Conservation (phyloP, 345 rosid species). For the Durio zibethinus region DNA sequence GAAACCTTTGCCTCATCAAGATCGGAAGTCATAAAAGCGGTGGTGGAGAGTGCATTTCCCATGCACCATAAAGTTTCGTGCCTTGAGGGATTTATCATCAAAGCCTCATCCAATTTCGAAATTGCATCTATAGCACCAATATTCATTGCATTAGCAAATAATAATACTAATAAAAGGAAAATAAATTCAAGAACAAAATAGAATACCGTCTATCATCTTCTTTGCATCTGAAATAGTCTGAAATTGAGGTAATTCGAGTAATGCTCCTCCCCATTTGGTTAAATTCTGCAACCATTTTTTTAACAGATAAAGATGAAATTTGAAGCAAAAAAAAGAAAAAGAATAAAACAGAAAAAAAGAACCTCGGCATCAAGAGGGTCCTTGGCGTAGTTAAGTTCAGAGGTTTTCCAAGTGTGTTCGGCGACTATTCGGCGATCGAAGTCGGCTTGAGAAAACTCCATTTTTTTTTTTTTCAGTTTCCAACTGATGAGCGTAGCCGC, state of each 20-base stretch:
- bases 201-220: constrained; percentile 10
- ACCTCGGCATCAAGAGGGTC: constrained; percentile 71
- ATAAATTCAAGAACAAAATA: neutral
- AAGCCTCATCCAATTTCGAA: constrained; percentile 57
- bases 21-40: constrained; percentile 47
- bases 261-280: constrained; percentile 25
- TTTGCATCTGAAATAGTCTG: constrained; percentile 34
- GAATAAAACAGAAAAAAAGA: neutral
- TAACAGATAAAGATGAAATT: neutral
- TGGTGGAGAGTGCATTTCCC: constrained; percentile 59
- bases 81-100: constrained; percentile 40
- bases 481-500: neutral
- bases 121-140: constrained; percentile 39
- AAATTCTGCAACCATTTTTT: constrained; percentile 19
- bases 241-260: constrained; percentile 59
- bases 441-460: constrained; percentile 59
- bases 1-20: constrained; percentile 34
- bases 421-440: constrained; percentile 47
- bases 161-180: neutral
- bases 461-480: constrained; percentile 3
- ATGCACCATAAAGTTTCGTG: constrained; percentile 51
- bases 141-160: constrained; percentile 3
- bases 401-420: constrained; percentile 51
- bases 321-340: neutral
- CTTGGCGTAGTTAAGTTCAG: constrained; percentile 49